These are phyloP conservation scores for barrel medic (Medicago truncatula) DNA, from an alignment of 306 rosid genomes.

Conservation along the genomic window MtrunA17r5.0-ANR NC_053048.1:28347001-28347500, in stretches of 20 bases:
- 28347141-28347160: conserved; percentile 96
- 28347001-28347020: conserved; percentile 58
- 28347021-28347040: conserved; percentile 68
- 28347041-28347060: conserved; percentile 67
- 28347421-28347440: conserved; percentile 52
- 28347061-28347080: conserved; percentile 80
- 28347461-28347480: neutral
- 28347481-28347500: conserved; percentile 37
- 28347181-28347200: conserved; percentile 75
- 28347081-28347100: conserved; percentile 64
- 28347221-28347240: conserved; percentile 79
- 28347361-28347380: conserved; percentile 65
- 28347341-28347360: conserved; percentile 59
- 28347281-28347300: neutral
- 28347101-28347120: conserved; percentile 63
- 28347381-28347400: conserved; percentile 54
- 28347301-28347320: conserved; percentile 7
- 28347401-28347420: conserved; percentile 64
- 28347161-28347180: conserved; percentile 67
- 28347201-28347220: conserved; percentile 61
- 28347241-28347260: conserved; percentile 24
- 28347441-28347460: conserved; percentile 5
- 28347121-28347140: conserved; percentile 81
- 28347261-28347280: neutral
- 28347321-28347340: conserved; percentile 97